phyloP scores from a whole-genome alignment of 2,329 filamentous ascomycete genomes.

The Helminthosporium solani region DNA sequence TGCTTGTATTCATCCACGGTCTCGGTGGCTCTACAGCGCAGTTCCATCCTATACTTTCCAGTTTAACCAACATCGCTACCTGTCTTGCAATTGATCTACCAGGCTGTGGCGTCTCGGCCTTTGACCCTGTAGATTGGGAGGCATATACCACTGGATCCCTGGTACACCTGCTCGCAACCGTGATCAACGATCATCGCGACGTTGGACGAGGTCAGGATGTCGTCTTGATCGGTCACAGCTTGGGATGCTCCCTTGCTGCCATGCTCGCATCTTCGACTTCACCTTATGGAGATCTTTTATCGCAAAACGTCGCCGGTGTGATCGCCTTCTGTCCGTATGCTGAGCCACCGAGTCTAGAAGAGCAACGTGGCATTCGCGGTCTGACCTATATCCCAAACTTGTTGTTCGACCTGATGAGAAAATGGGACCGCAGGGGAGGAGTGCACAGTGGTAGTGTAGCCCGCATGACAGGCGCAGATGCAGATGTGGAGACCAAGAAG shows the following conservation, averaged over 20 bases:
- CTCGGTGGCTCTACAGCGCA: constrained; percentile 90
- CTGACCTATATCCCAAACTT: constrained; percentile 68
- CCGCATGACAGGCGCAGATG: constrained; percentile 70
- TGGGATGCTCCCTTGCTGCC: constrained; percentile 79
- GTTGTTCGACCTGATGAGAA: constrained; percentile 74
- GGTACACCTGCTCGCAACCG: constrained; percentile 69
- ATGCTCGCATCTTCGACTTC: constrained; percentile 65
- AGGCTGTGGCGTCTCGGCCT: constrained; percentile 80
- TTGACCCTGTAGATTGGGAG: constrained; percentile 67
- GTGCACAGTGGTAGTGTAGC: constrained; percentile 73
- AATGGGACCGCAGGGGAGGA: constrained; percentile 78
- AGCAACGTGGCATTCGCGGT: constrained; percentile 54
- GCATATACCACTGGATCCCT: constrained; percentile 80
- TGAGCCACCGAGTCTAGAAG: constrained; percentile 58
- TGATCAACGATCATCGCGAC: constrained; percentile 73
- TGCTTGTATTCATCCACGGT: constrained; percentile 90
- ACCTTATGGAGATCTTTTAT: constrained; percentile 54
- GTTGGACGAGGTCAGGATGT: constrained; percentile 66
- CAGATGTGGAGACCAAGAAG: constrained; percentile 64
- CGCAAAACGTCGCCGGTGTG: constrained; percentile 69
- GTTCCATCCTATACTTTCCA: constrained; percentile 78
- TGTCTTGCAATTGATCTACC: constrained; percentile 89
- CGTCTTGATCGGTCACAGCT: constrained; percentile 82
- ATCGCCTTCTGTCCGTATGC: constrained; percentile 80
- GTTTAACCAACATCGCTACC: constrained; percentile 77